These are phyloP conservation scores for Xylaria sp. DNA, from an alignment of 2,329 filamentous ascomycete genomes.

Conservation along the genomic window DNA sequence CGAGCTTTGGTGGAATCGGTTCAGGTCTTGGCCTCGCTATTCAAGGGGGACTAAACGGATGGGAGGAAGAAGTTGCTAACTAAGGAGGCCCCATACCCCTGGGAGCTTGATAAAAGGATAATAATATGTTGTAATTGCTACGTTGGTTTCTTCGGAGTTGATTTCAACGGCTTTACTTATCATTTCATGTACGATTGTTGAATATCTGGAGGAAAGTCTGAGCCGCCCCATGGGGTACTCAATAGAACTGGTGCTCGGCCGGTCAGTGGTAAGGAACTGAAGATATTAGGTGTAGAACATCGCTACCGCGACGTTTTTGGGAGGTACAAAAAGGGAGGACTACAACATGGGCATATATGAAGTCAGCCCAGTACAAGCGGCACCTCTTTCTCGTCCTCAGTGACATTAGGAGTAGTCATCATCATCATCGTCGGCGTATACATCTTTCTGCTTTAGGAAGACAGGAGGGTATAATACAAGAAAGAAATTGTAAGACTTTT, in stretches of 20 bases:
- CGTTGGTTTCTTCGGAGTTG: conserved; percentile 40
- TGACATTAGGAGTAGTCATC: conserved; percentile 28
- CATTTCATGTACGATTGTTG: conserved; percentile 43
- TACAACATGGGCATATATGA: conserved; percentile 6
- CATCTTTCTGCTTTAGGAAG: conserved; percentile 30
- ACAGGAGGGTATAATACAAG: conserved; percentile 39
- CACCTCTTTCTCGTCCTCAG: conserved; percentile 21
- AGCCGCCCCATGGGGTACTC: not conserved
- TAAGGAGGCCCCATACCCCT: conserved; percentile 42
- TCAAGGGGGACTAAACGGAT: conserved; percentile 68
- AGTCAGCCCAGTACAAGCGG: not conserved
- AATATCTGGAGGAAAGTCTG: conserved; percentile 34
- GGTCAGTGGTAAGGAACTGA: conserved; percentile 1
- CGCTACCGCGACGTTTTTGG: not conserved
- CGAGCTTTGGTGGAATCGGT: conserved; percentile 65
- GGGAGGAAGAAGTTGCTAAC: conserved; percentile 71
- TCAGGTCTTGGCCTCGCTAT: conserved; percentile 66
- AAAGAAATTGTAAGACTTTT: conserved; percentile 14
- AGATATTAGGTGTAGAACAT: not conserved
- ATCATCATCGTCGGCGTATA: conserved; percentile 31
- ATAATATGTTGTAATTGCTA: conserved; percentile 53
- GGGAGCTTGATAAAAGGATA: not conserved
- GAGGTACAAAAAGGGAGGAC: conserved; percentile 9
- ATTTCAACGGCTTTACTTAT: conserved; percentile 33
- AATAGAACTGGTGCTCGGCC: not conserved